These are phyloP conservation scores for Coniochaeta prunicola DNA, from an alignment of 2,329 filamentous ascomycete species.

Conservation along the genomic window DNA sequence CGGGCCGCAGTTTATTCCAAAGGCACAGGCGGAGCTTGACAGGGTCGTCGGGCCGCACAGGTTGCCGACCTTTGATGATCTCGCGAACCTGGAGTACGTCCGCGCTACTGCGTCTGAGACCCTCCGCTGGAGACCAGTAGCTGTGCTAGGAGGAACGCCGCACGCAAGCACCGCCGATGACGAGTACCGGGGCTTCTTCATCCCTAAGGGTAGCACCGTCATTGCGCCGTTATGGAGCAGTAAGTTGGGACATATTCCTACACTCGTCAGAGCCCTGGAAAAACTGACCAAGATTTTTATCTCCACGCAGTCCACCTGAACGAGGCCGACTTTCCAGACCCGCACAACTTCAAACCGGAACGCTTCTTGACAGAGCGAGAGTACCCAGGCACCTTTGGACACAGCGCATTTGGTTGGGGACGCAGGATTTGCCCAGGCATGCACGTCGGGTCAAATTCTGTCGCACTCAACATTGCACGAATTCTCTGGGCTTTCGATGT, in stretches of 20 bases:
- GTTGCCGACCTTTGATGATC: conserved; percentile 28
- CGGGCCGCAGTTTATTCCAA: conserved; percentile 37
- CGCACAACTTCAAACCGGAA: conserved; percentile 29
- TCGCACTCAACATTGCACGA: conserved; percentile 37
- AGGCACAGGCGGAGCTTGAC: conserved; percentile 32
- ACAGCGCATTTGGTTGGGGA: conserved; percentile 34
- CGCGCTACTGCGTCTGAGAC: conserved; percentile 30
- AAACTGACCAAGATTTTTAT: background rate
- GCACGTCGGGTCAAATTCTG: conserved; percentile 43
- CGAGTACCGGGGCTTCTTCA: conserved; percentile 34
- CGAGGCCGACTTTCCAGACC: conserved; percentile 31
- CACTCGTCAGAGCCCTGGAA: background rate
- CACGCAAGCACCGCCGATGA: conserved; percentile 37
- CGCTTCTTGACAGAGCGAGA: conserved; percentile 24
- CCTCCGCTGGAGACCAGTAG: conserved; percentile 32
- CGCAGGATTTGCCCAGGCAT: conserved; percentile 33
- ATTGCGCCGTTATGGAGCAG: conserved; percentile 35
- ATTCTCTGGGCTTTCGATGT: conserved; percentile 47
- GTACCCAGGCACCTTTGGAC: conserved; percentile 27
- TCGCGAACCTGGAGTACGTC: conserved; percentile 24
- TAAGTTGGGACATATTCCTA: conserved; percentile 17
- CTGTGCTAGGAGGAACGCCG: conserved; percentile 34
- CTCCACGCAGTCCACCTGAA: conserved; percentile 27
- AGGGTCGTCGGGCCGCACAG: conserved; percentile 26
- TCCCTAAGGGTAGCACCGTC: conserved; percentile 32